A percentile compares a stretch with the other conserved stretches of the same genome.
phyloP scores from a whole-genome alignment of 1,139 yeast species.

The Yamadazyma sp. region DNA sequence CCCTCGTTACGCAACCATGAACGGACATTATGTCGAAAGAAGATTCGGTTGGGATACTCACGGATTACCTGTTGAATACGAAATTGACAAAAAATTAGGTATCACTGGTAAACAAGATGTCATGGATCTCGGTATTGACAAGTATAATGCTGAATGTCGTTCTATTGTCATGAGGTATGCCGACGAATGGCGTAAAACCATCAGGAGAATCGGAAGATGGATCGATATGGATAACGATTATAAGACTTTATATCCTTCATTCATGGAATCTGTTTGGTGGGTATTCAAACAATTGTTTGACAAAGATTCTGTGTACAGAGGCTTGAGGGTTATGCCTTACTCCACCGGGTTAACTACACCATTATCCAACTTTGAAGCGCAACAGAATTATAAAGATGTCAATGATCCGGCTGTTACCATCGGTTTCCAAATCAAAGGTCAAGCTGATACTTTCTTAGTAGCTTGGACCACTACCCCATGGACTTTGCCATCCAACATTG shows the following conservation, averaged over 20 bases:
- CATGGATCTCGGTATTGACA: conserved; percentile 87
- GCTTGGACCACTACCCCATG: conserved; percentile 99
- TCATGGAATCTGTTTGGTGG: conserved; percentile 99
- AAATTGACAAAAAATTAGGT: conserved; percentile 94
- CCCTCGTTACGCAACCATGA: conserved; percentile 98
- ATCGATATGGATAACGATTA: conserved; percentile 98
- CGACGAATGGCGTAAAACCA: conserved; percentile 88
- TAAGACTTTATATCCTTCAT: conserved; percentile 91
- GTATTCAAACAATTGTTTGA: conserved; percentile 85
- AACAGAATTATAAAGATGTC: conserved; percentile 96
- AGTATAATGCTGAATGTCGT: conserved; percentile 92
- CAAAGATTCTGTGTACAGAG: conserved; percentile 88
- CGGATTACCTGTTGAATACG: conserved; percentile 97
- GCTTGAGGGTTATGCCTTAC: conserved; percentile 97
- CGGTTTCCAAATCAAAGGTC: conserved; percentile 79
- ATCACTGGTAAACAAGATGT: conserved; percentile 94
- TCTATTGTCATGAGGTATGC: conserved; percentile 97
- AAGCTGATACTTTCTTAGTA: conserved; percentile 77
- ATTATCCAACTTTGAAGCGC: conserved; percentile 95
- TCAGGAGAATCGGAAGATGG: conserved; percentile 97
- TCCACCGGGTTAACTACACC: conserved; percentile 98
- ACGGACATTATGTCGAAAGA: conserved; percentile 93
- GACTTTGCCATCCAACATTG: conserved; percentile 95
- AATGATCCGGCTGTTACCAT: conserved; percentile 95
- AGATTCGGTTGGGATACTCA: conserved; percentile 99